These are phyloP conservation scores for Canavalia ensiformis DNA, from an alignment of 306 rosid genomes.

Conservation along the genomic window DNA sequence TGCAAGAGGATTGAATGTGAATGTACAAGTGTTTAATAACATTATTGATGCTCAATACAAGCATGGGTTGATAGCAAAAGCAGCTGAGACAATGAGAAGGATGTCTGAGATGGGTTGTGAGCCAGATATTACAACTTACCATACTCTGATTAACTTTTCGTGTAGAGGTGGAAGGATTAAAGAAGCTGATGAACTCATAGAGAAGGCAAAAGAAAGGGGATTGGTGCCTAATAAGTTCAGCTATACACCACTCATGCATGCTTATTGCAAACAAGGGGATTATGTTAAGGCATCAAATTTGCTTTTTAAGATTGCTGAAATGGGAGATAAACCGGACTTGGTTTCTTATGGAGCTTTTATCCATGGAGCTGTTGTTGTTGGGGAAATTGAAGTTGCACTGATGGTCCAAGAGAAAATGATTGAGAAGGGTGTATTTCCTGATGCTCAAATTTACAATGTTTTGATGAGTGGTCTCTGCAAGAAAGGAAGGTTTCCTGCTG, in stretches of 20 bases:
- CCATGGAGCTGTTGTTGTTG: slow-evolving; percentile 72
- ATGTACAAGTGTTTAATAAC: slow-evolving; percentile 64
- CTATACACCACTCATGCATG: slow-evolving; percentile 74
- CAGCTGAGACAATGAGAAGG: slow-evolving; percentile 52
- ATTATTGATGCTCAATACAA: slow-evolving; percentile 72
- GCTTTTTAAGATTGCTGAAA: slow-evolving; percentile 72
- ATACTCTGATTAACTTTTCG: slow-evolving; percentile 66
- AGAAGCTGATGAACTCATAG: slow-evolving; percentile 72
- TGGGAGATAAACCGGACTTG: slow-evolving; percentile 71
- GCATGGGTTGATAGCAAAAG: slow-evolving; percentile 57
- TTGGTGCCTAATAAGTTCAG: slow-evolving; percentile 63
- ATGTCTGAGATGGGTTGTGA: slow-evolving; percentile 72
- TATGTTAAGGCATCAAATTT: slow-evolving; percentile 67
- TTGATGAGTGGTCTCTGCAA: slow-evolving; percentile 83
- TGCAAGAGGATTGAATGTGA: slow-evolving; percentile 67
- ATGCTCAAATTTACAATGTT: slow-evolving; percentile 84
- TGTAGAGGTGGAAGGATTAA: slow-evolving; percentile 65
- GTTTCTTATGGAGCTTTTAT: slow-evolving; percentile 81
- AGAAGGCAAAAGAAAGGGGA: slow-evolving; percentile 58
- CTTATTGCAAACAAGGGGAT: slow-evolving; percentile 72
- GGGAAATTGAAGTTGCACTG: slow-evolving; percentile 74
- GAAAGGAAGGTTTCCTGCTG: slow-evolving; percentile 77
- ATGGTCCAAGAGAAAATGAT: slow-evolving; percentile 72
- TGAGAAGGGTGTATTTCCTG: slow-evolving; percentile 74
- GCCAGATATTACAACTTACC: slow-evolving; percentile 79